Evolutionary conservation across 1,139 yeast genomes (phyloP).

Genomic region (Kurtzmaniella quercitrusa): DNA sequence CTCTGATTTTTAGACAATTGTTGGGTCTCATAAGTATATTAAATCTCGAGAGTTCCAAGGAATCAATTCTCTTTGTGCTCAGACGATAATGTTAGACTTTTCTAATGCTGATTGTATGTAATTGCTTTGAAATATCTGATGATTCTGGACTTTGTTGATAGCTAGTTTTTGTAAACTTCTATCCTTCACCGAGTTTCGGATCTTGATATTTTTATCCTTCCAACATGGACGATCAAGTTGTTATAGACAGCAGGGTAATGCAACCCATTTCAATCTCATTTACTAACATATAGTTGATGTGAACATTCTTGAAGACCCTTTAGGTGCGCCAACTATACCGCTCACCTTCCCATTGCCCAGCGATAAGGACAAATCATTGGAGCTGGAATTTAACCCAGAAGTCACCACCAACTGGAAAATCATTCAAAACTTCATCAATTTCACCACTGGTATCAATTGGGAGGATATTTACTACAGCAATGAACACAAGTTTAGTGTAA

Average conservation of each 20-base stretch:
- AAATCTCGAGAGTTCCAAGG: background rate
- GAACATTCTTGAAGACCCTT: constrained; percentile 37
- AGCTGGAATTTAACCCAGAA: constrained; percentile 27
- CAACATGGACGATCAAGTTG: too few relatives aligned
- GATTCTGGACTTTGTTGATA: too few relatives aligned
- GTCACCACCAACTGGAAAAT: constrained; percentile 25
- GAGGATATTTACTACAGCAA: constrained; percentile 31
- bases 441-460: constrained; percentile 25
- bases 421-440: constrained; percentile 29
- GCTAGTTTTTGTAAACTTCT: too few relatives aligned
- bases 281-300: constrained; percentile 21
- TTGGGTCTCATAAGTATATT: background rate
- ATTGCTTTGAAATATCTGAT: background rate
- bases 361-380: constrained; percentile 29
- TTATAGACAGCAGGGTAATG: too few relatives aligned
- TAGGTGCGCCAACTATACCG: constrained; percentile 27
- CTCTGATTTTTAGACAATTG: background rate
- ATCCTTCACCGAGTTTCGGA: too few relatives aligned
- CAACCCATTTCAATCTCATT: too few relatives aligned
- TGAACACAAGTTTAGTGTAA: constrained; percentile 35
- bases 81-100: constrained; percentile 3
- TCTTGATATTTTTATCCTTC: too few relatives aligned
- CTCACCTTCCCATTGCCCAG: constrained; percentile 40
- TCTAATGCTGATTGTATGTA: constrained; percentile 7
- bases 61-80: background rate